Evolutionary conservation across 108 stramenopile species (phyloP).

Genomic region (Discostella stelligeroides): DNA sequence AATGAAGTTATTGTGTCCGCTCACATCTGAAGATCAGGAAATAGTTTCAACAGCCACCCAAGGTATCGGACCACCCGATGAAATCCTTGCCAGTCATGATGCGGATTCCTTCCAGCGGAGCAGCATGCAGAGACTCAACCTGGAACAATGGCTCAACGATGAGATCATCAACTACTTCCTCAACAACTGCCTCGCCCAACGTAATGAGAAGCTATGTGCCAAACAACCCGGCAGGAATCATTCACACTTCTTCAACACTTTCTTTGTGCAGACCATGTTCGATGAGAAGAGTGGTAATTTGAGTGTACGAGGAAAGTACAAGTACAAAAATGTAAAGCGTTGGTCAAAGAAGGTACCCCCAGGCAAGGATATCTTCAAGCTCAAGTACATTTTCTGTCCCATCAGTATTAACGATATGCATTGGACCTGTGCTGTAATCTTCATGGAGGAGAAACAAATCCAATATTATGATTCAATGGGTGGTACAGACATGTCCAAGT

Average conservation of each 20-base stretch:
- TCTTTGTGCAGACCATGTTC: slow-evolving; percentile 93
- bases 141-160: slow-evolving; percentile 94
- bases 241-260: slow-evolving; percentile 94
- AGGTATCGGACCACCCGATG: slow-evolving; percentile 51
- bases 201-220: slow-evolving; percentile 78
- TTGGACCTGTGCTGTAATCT: slow-evolving; percentile 92
- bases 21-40: slow-evolving; percentile 65
- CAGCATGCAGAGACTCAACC: slow-evolving; percentile 69
- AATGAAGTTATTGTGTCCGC: slow-evolving; percentile 59
- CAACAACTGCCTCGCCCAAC: slow-evolving; percentile 73
- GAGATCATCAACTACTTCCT: slow-evolving; percentile 97
- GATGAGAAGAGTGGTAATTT: slow-evolving; percentile 67
- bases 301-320: slow-evolving; percentile 68
- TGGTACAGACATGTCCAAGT: slow-evolving; percentile 53
- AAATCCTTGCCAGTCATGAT: slow-evolving; percentile 63
- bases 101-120: slow-evolving; percentile 71
- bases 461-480: slow-evolving; percentile 85
- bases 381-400: slow-evolving; percentile 93
- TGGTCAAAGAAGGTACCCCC: slow-evolving; percentile 94
- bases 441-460: slow-evolving; percentile 85
- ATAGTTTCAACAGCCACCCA: slow-evolving; percentile 60
- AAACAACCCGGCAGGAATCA: slow-evolving; percentile 61
- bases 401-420: slow-evolving; percentile 88
- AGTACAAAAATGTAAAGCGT: slow-evolving; percentile 89
- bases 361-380: slow-evolving; percentile 88